Evolutionary conservation across 768 basidiomycete genomes (phyloP).

Genomic region (Mrakia frigida): DNA sequence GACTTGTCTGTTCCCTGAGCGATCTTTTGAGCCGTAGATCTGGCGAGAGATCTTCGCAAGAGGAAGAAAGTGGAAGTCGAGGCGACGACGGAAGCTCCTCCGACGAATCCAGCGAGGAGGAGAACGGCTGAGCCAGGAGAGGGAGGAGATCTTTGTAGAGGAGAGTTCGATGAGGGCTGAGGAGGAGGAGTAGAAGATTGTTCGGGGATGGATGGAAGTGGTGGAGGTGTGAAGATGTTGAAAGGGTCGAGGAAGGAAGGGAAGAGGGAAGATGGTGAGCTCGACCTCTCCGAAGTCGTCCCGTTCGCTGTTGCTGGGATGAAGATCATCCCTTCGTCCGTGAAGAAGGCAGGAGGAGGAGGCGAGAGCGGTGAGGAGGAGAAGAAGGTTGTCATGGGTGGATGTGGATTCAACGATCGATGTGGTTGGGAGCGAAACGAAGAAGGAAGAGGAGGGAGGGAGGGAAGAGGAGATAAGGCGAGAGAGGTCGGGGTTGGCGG

Average conservation of each 20-base stretch:
- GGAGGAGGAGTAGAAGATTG: not conserved
- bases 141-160: not conserved
- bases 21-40: not conserved
- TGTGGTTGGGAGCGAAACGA: not conserved
- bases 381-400: not conserved
- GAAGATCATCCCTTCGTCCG: not conserved
- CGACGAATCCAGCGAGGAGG: not conserved
- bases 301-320: not conserved
- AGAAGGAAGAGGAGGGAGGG: not conserved
- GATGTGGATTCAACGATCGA: not conserved
- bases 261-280: not conserved
- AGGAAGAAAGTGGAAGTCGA: not conserved
- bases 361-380: not conserved
- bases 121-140: not conserved
- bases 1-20: no score
- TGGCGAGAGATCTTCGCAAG: not conserved
- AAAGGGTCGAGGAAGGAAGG: slow-evolving; percentile 1
- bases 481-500: no score
- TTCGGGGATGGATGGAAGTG: not conserved
- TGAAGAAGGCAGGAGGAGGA: not conserved
- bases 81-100: not conserved
- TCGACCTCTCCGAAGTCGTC: not conserved
- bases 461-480: no score
- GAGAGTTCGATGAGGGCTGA: not conserved
- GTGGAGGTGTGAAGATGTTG: not conserved